Evolutionary conservation across 2,329 filamentous ascomycete genomes (phyloP).

Genomic region (Talaromyces albobiverticillius): DNA sequence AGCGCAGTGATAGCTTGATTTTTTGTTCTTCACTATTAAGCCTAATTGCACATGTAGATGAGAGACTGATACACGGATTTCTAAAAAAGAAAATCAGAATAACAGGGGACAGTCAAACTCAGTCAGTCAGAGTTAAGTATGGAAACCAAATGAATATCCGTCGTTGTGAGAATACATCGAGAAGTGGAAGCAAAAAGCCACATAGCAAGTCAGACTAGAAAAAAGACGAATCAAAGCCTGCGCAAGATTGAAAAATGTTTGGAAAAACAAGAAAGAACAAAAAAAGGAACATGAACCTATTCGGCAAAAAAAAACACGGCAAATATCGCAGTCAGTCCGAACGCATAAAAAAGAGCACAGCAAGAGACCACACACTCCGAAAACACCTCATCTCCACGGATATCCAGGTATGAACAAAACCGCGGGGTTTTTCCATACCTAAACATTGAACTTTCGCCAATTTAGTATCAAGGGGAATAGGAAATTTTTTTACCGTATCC

Average conservation of each 20-base stretch:
- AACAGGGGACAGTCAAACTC: neutral
- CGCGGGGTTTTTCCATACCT: constrained; percentile 10
- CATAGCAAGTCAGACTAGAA: constrained; percentile 5
- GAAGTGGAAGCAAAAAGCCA: constrained; percentile 2
- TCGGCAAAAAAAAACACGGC: constrained; percentile 2
- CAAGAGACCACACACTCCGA: constrained; percentile 19
- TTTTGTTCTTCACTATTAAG: constrained; percentile 8
- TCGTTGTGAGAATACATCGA: constrained; percentile 14
- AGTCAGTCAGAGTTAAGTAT: neutral
- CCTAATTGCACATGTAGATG: constrained; percentile 7
- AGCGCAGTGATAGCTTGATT: neutral
- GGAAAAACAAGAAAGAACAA: constrained; percentile 9
- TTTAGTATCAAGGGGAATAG: constrained; percentile 8
- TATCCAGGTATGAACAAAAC: constrained; percentile 11
- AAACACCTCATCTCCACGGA: constrained; percentile 17
- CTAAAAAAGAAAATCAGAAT: constrained; percentile 2
- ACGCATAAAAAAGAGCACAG: constrained; percentile 14
- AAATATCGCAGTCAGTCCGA: constrained; percentile 17
- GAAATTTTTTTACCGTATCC: constrained; percentile 3
- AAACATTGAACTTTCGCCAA: constrained; percentile 14
- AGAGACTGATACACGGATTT: constrained; percentile 9
- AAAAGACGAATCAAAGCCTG: constrained; percentile 2
- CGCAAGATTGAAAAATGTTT: neutral
- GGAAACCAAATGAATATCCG: constrained; percentile 1
- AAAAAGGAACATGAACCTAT: constrained; percentile 1